Percentiles rank a stretch among this genome's conserved stretches.
These are phyloP conservation scores for Bondarzewia mesenterica DNA, from an alignment of 1,284 basidiomycete genomes.

Conservation along the genomic window DNA sequence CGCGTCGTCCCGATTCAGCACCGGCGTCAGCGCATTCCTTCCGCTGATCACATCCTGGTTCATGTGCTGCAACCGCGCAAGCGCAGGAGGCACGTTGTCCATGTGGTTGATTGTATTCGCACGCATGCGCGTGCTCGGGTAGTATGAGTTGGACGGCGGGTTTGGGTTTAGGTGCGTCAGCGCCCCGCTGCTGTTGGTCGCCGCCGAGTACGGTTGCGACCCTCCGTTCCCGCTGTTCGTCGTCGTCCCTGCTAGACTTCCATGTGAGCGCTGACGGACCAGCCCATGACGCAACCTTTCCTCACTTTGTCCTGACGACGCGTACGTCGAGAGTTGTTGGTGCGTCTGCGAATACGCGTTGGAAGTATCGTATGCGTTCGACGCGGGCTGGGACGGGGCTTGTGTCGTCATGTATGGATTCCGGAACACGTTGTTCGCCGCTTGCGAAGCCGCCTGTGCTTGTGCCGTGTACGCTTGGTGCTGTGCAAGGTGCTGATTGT, in stretches of 20 bases:
- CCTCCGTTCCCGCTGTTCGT: no score
- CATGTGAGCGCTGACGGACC: constrained; percentile 41
- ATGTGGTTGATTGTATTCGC: constrained; percentile 86
- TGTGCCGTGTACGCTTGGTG: constrained; percentile 92
- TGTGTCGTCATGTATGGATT: constrained; percentile 64
- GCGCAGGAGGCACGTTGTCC: constrained; percentile 86
- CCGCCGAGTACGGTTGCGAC: neutral
- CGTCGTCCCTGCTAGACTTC: constrained; percentile 25
- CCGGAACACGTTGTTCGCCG: constrained; percentile 56
- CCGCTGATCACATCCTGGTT: constrained; percentile 79
- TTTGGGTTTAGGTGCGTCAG: constrained; percentile 39
- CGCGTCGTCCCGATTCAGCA: constrained; percentile 84
- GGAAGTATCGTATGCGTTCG: constrained; percentile 12
- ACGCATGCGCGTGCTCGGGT: constrained; percentile 55
- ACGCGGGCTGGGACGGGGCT: constrained; percentile 22
- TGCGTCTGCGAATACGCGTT: constrained; percentile 20
- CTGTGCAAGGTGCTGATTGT: constrained; percentile 90
- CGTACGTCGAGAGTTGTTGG: constrained; percentile 30
- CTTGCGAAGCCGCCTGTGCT: constrained; percentile 59
- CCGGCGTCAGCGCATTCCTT: constrained; percentile 78
- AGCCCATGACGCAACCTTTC: constrained; percentile 20
- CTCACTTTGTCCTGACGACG: constrained; percentile 7
- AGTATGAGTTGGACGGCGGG: constrained; percentile 60
- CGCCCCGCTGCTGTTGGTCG: constrained; percentile 27
- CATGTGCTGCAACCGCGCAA: constrained; percentile 84